Percentiles rank a stretch among this genome's conserved stretches.
phyloP scores from a whole-genome alignment of 2,329 filamentous ascomycete species.

The Didymella exigua region DNA sequence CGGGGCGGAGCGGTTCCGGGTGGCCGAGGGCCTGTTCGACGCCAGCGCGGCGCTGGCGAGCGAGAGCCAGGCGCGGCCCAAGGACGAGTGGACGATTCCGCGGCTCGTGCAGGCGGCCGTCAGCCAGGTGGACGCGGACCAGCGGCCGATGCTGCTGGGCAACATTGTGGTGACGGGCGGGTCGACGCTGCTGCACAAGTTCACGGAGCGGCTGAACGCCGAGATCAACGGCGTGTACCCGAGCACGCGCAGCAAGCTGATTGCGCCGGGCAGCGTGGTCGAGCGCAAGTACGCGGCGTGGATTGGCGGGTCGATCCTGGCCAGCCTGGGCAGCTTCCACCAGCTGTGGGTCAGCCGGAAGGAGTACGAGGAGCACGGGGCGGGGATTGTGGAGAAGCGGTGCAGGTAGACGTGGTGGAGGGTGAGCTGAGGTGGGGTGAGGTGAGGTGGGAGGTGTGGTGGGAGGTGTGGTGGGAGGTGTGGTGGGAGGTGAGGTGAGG shows the following conservation, averaged over 20 bases:
- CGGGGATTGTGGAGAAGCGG: constrained; percentile 89
- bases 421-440: too few species aligned
- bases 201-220: constrained; percentile 86
- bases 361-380: constrained; percentile 96
- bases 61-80: constrained; percentile 59
- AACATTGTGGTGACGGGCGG: constrained; percentile 95
- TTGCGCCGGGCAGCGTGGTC: constrained; percentile 81
- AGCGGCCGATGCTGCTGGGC: constrained; percentile 78
- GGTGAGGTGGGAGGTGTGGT: too few species aligned
- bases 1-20: constrained; percentile 82
- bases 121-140: constrained; percentile 82
- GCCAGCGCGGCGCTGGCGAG: constrained; percentile 71
- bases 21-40: constrained; percentile 90
- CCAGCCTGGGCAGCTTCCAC: constrained; percentile 95
- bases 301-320: constrained; percentile 96
- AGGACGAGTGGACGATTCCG: constrained; percentile 79
- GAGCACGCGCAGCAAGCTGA: constrained; percentile 83
- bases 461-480: too few species aligned
- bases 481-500: too few species aligned
- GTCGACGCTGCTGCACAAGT: constrained; percentile 83
- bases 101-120: constrained; percentile 80
- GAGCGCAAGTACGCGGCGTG: constrained; percentile 92
- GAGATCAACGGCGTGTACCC: constrained; percentile 85
- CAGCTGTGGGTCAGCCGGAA: constrained; percentile 99
- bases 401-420: constrained; percentile 69